These are phyloP conservation scores for Lumnitzera racemosa DNA, from an alignment of 345 rosid genomes.

Conservation along the genomic window DNA sequence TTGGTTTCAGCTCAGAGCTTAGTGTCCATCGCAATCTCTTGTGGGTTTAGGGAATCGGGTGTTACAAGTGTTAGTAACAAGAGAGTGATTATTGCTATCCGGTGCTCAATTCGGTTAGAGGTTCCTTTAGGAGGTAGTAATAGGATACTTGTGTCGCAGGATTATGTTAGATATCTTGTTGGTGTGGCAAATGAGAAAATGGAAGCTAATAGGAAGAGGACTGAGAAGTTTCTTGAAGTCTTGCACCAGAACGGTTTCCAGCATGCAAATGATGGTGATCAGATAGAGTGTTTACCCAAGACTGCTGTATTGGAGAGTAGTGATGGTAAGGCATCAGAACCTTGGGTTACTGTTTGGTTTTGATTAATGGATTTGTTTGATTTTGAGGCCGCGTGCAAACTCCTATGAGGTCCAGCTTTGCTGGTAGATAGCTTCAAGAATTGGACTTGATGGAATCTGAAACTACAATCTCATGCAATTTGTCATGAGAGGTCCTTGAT, in stretches of 20 bases:
- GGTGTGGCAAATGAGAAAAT: conserved; percentile 75
- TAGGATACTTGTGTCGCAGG: conserved; percentile 43
- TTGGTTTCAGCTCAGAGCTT: conserved; percentile 51
- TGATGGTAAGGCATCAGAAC: conserved; percentile 12
- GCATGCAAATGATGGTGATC: conserved; percentile 5
- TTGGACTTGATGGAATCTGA: too few species aligned
- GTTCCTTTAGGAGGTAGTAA: conserved; percentile 64
- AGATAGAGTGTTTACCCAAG: neutral
- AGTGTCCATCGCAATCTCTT: conserved; percentile 59
- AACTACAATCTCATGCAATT: too few species aligned
- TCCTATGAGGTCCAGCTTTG: too few species aligned
- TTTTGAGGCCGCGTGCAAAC: too few species aligned
- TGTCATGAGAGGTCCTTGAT: too few species aligned
- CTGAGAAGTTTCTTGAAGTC: conserved; percentile 45
- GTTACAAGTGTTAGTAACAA: conserved; percentile 58
- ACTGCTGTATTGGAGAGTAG: conserved; percentile 7
- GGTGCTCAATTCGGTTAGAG: conserved; percentile 82
- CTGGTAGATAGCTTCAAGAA: too few species aligned
- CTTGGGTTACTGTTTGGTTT: too few species aligned
- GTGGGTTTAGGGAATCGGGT: conserved; percentile 84
- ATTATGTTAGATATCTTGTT: conserved; percentile 68
- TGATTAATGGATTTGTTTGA: too few species aligned
- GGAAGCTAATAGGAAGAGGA: conserved; percentile 72
- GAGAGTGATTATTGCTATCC: conserved; percentile 74
- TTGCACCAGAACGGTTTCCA: conserved; percentile 13